These are phyloP conservation scores for Diaporthe helianthi DNA, from an alignment of 2,329 filamentous ascomycete species.

Conservation along the genomic window DNA sequence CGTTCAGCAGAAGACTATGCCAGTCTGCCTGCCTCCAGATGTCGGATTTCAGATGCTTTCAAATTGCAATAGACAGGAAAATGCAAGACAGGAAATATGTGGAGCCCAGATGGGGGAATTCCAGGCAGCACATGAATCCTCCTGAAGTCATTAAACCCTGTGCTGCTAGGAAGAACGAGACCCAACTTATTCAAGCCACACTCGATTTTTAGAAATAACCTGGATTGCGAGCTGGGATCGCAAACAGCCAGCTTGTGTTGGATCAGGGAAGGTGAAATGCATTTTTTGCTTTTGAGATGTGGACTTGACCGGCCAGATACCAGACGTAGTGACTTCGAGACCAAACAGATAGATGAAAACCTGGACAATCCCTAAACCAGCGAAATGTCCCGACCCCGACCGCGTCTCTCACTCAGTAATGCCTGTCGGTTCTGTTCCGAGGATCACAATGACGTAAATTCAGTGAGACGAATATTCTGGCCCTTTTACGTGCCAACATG, in stretches of 20 bases:
- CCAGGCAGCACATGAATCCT: conserved; percentile 35
- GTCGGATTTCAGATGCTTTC: neutral
- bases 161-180: neutral
- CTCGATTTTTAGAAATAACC: neutral
- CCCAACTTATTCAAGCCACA: neutral
- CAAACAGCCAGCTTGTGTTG: neutral
- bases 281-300: conserved; percentile 34
- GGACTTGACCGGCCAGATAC: conserved; percentile 30
- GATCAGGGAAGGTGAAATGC: conserved; percentile 26
- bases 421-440: conserved; percentile 4
- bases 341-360: conserved; percentile 28
- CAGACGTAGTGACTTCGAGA: conserved; percentile 17
- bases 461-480: conserved; percentile 27
- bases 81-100: neutral
- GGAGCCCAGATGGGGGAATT: neutral
- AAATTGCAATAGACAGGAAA: neutral
- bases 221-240: neutral
- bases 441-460: conserved; percentile 7
- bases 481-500: conserved; percentile 13
- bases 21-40: neutral
- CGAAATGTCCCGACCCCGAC: conserved; percentile 19
- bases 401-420: conserved; percentile 23
- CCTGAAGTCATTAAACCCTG: neutral
- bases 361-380: conserved; percentile 26
- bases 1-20: neutral